These are phyloP conservation scores for Tuctoria greenei DNA, from an alignment of 176 grass and related monocot species.

Conservation along the genomic window DNA sequence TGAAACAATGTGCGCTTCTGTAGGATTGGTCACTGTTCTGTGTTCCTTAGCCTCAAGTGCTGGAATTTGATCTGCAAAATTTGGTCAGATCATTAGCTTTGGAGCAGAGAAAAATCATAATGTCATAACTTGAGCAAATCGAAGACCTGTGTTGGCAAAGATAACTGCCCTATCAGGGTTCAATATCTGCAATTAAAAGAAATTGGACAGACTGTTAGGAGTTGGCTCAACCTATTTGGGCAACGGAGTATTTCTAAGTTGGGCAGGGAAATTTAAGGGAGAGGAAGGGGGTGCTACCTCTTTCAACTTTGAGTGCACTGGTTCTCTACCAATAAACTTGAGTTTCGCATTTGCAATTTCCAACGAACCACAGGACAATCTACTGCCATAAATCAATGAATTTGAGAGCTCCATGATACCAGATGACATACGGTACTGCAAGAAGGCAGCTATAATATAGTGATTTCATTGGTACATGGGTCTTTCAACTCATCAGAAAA, in stretches of 20 bases:
- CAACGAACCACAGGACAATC: conserved; percentile 78
- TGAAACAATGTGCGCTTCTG: conserved; percentile 77
- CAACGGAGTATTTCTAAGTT: conserved; percentile 24
- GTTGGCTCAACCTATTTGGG: background rate
- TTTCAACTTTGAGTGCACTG: conserved; percentile 58
- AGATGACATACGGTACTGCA: conserved; percentile 95
- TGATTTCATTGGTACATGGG: conserved; percentile 33
- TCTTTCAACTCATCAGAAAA: conserved; percentile 32
- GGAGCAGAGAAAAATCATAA: conserved; percentile 5
- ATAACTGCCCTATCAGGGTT: conserved; percentile 66
- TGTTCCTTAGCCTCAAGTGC: conserved; percentile 71
- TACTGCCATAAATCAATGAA: conserved; percentile 80
- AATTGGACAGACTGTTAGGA: conserved; percentile 17
- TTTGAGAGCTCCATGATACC: conserved; percentile 97
- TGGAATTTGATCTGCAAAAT: conserved; percentile 68
- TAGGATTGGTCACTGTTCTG: conserved; percentile 73
- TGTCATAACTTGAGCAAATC: conserved; percentile 17
- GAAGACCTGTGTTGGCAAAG: conserved; percentile 78
- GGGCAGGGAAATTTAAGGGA: conserved; percentile 4
- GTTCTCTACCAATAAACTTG: conserved; percentile 57
- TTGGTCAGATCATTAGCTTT: conserved; percentile 27
- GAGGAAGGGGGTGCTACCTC: conserved; percentile 48
- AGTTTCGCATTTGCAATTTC: conserved; percentile 81
- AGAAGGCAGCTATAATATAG: conserved; percentile 17
- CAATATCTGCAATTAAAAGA: conserved; percentile 68